Evolutionary conservation across 805 yeast genomes (phyloP).

Genomic region (Vanderwaltozyma yarrowii): DNA sequence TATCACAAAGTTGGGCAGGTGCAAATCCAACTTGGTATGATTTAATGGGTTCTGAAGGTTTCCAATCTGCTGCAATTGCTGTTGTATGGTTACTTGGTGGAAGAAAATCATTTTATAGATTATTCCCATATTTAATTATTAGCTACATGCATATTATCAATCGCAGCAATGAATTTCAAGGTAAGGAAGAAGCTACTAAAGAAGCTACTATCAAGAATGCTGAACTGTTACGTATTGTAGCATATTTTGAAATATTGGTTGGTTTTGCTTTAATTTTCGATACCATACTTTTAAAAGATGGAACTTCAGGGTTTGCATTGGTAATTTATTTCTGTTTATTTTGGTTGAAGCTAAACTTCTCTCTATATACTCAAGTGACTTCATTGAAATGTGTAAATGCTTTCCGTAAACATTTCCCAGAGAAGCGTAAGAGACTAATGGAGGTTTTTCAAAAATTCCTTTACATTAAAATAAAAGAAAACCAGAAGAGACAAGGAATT

Average conservation of each 20-base stretch:
- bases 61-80: slow-evolving; percentile 54
- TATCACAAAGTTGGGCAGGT: slow-evolving; percentile 49
- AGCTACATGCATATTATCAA: slow-evolving; percentile 47
- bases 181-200: slow-evolving; percentile 4
- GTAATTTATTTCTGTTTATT: slow-evolving; percentile 46
- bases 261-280: slow-evolving; percentile 45
- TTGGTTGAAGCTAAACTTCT: slow-evolving; percentile 60
- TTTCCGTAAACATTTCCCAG: slow-evolving; percentile 27
- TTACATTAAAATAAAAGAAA: slow-evolving; percentile 32
- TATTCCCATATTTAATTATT: slow-evolving; percentile 49
- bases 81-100: slow-evolving; percentile 54
- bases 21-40: slow-evolving; percentile 52
- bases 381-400: slow-evolving; percentile 22
- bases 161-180: slow-evolving; percentile 12
- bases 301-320: slow-evolving; percentile 61
- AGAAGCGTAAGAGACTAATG: slow-evolving; percentile 32
- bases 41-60: slow-evolving; percentile 62
- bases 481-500: slow-evolving; percentile 4
- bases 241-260: slow-evolving; percentile 51
- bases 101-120: slow-evolving; percentile 54
- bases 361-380: slow-evolving; percentile 32
- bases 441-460: slow-evolving; percentile 31
- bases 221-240: slow-evolving; percentile 31
- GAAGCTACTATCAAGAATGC: slow-evolving; percentile 11
- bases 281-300: slow-evolving; percentile 48